A percentile compares a stretch with the other conserved stretches of the same genome.
Conservation (phyloP, 148 eudicot species). For the Rhododendron ferrugineum region DNA sequence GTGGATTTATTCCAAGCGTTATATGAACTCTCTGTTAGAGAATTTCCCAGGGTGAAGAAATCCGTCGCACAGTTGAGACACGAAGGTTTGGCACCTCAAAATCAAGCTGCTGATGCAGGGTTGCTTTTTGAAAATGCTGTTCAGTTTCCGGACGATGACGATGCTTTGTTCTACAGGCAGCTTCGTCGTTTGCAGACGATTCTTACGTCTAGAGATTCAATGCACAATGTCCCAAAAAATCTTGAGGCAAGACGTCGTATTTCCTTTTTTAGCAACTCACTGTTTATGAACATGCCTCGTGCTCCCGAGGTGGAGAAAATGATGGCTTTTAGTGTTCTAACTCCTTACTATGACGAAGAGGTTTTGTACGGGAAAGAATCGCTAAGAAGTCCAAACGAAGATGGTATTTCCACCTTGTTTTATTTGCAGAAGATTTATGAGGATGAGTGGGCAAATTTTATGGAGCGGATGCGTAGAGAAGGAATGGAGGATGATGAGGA, state of each 20-base stretch:
- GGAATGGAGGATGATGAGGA: constrained; percentile 70
- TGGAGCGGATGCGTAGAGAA: constrained; percentile 83
- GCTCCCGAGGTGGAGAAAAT: constrained; percentile 93
- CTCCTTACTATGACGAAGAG: constrained; percentile 96
- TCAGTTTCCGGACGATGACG: constrained; percentile 54
- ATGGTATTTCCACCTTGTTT: constrained; percentile 82
- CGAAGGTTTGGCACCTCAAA: constrained; percentile 53
- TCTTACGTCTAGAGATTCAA: constrained; percentile 69
- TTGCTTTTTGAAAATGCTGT: constrained; percentile 74
- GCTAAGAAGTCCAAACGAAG: constrained; percentile 71
- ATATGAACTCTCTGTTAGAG: constrained; percentile 70
- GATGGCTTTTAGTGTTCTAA: constrained; percentile 85
- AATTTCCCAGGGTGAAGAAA: constrained; percentile 49
- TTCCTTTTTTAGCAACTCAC: constrained; percentile 86
- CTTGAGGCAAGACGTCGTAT: constrained; percentile 72
- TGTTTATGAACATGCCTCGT: constrained; percentile 96
- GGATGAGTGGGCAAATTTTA: constrained; percentile 83
- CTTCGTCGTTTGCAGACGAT: constrained; percentile 69
- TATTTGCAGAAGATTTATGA: constrained; percentile 87
- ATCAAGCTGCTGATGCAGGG: constrained; percentile 33
- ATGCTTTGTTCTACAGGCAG: constrained; percentile 57
- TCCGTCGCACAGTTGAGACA: constrained; percentile 37
- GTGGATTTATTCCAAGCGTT: constrained; percentile 70
- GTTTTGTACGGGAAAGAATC: constrained; percentile 57
- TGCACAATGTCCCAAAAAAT: constrained; percentile 76